Percentiles rank a stretch among this genome's conserved stretches.
Evolutionary conservation across 2,329 filamentous ascomycete species (phyloP).

Genomic region (Ophiocordyceps camponoti-rufipedis): DNA sequence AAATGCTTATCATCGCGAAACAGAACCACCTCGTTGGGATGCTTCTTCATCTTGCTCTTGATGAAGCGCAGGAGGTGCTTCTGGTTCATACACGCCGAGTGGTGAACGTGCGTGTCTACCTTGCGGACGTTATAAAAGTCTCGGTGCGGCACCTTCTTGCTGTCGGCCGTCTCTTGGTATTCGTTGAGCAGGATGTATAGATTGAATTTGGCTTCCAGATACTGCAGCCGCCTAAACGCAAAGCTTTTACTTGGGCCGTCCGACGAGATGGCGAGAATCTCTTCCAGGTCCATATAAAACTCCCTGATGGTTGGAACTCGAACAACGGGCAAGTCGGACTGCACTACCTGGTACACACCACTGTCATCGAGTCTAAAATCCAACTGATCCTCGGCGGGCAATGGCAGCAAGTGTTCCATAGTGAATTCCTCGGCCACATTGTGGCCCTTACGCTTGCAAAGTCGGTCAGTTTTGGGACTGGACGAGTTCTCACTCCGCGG

Average conservation of each 20-base stretch:
- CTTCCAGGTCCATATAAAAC: constrained; percentile 88
- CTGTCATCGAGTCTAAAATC: constrained; percentile 63
- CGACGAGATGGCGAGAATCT: constrained; percentile 72
- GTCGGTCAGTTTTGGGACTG: constrained; percentile 9
- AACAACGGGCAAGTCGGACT: constrained; percentile 55
- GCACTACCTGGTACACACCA: constrained; percentile 86
- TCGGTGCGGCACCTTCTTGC: constrained; percentile 90
- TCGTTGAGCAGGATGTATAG: constrained; percentile 86
- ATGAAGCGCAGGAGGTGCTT: constrained; percentile 97
- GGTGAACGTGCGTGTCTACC: constrained; percentile 96
- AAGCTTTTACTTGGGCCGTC: constrained; percentile 96
- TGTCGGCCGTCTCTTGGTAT: constrained; percentile 95
- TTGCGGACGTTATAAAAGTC: constrained; percentile 99
- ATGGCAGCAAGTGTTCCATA: constrained; percentile 56
- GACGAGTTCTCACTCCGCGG: background rate
- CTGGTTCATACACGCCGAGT: constrained; percentile 99
- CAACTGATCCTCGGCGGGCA: constrained; percentile 54
- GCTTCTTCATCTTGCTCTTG: constrained; percentile 99
- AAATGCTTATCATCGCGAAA: constrained; percentile 84
- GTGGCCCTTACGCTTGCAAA: constrained; percentile 62
- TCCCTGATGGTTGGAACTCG: constrained; percentile 83
- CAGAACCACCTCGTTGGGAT: constrained; percentile 80
- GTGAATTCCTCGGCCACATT: constrained; percentile 88
- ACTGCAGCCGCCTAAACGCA: constrained; percentile 84
- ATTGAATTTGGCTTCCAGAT: constrained; percentile 93